phyloP scores from a whole-genome alignment of 75 land plant genomes.

The Ceratopteris richardii region DNA sequence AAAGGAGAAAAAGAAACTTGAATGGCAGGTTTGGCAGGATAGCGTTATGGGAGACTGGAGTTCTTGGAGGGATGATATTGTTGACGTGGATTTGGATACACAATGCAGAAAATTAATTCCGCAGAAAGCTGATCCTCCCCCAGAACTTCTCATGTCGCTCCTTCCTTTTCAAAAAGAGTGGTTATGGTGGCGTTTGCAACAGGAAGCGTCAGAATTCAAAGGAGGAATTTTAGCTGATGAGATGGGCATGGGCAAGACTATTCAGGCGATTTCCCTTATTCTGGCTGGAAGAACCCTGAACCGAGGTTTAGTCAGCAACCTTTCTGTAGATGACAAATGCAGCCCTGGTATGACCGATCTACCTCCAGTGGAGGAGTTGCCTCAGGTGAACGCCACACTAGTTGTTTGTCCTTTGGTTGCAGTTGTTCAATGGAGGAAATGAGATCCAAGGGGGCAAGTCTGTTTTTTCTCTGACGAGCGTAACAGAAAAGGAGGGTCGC shows the following conservation, averaged over 20 bases:
- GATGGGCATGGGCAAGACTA: conserved; percentile 98
- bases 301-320: conserved; percentile 5
- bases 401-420: conserved; percentile 91
- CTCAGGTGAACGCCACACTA: conserved; percentile 49
- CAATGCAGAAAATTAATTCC: not conserved
- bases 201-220: conserved; percentile 46
- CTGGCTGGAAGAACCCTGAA: conserved; percentile 27
- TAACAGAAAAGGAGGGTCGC: no score
- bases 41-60: conserved; percentile 28
- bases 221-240: conserved; percentile 98
- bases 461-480: no score
- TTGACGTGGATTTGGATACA: conserved; percentile 19
- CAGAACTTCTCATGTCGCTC: conserved; percentile 52
- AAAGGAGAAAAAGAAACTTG: conserved; percentile 11
- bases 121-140: conserved; percentile 32
- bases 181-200: conserved; percentile 79
- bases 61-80: conserved; percentile 32
- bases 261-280: conserved; percentile 84
- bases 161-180: conserved; percentile 88
- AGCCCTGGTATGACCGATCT: not conserved
- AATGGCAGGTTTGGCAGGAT: conserved; percentile 51
- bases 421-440: conserved; percentile 77
- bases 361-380: conserved; percentile 11
- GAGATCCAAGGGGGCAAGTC: no score
- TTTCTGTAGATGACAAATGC: not conserved